Evolutionary conservation across 257 asterid genomes (phyloP).

Genomic region (Buddleja alternifolia): DNA sequence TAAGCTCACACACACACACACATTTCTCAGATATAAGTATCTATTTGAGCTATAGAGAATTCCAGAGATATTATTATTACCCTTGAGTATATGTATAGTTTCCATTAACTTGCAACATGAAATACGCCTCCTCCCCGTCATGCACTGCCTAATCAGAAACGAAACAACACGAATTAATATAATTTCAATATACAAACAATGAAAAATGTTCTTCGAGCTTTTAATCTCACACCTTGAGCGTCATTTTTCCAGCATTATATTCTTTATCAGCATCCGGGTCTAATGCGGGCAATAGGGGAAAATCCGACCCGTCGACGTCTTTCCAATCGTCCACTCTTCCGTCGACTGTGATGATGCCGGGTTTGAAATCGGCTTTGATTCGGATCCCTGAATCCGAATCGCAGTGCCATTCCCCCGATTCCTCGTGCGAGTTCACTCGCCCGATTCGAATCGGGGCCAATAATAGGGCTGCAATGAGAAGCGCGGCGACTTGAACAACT

Average conservation of each 20-base stretch:
- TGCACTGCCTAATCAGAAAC: slow-evolving; percentile 50
- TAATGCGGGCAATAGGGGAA: slow-evolving; percentile 57
- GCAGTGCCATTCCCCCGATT: slow-evolving; percentile 66
- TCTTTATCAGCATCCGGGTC: slow-evolving; percentile 64
- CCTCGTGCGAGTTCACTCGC: slow-evolving; percentile 50
- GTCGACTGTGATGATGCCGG: slow-evolving; percentile 65
- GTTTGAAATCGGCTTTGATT: slow-evolving; percentile 47
- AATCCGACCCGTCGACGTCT: slow-evolving; percentile 46
- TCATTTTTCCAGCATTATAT: slow-evolving; percentile 59
- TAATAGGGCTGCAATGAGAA: slow-evolving; percentile 28
- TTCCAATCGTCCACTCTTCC: slow-evolving; percentile 64
- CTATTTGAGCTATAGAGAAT: background rate
- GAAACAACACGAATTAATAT: slow-evolving; percentile 22
- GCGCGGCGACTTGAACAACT: slow-evolving; percentile 30
- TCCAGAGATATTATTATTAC: slow-evolving; percentile 39
- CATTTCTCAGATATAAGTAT: background rate
- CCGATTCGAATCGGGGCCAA: slow-evolving; percentile 36
- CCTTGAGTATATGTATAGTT: slow-evolving; percentile 61
- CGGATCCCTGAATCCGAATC: slow-evolving; percentile 45
- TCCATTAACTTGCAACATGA: slow-evolving; percentile 65
- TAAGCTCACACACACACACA: background rate
- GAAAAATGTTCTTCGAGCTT: background rate
- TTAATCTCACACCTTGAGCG: slow-evolving; percentile 47
- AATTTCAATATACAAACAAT: background rate
- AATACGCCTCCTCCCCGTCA: slow-evolving; percentile 61